These are phyloP conservation scores for Neonothopanus nambi DNA, from an alignment of 1,284 basidiomycete species.

Conservation along the genomic window DNA sequence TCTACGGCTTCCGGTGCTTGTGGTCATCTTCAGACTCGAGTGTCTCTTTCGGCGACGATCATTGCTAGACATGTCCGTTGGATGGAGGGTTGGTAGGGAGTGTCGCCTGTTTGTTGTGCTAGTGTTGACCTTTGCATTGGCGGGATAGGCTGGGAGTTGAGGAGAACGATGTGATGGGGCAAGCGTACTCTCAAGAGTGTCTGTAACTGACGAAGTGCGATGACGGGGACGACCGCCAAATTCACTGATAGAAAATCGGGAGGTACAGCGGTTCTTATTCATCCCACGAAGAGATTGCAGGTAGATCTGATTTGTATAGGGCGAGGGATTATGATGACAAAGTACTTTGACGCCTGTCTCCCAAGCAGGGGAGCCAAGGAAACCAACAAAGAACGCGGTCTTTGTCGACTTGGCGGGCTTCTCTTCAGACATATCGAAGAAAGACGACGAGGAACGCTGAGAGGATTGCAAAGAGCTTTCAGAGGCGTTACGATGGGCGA, in stretches of 20 bases:
- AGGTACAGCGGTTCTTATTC: not conserved
- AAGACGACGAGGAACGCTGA: slow-evolving; percentile 21
- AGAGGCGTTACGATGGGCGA: slow-evolving; percentile 13
- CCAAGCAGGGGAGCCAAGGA: slow-evolving; percentile 46
- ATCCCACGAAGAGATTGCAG: slow-evolving; percentile 11
- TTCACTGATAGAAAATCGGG: slow-evolving; percentile 13
- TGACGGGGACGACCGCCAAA: slow-evolving; percentile 11
- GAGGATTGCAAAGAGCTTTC: slow-evolving; percentile 17
- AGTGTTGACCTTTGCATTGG: slow-evolving; percentile 4
- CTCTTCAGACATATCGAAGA: slow-evolving; percentile 16
- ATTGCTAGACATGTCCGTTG: slow-evolving; percentile 9
- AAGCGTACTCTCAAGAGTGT: slow-evolving; percentile 13
- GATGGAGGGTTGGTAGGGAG: slow-evolving; percentile 30
- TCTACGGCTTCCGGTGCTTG: slow-evolving; percentile 22
- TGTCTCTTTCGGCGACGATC: slow-evolving; percentile 21
- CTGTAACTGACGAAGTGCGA: not conserved
- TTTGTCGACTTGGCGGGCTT: slow-evolving; percentile 9
- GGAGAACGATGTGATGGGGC: slow-evolving; percentile 12
- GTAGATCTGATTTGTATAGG: slow-evolving; percentile 2
- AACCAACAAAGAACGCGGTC: slow-evolving; percentile 41
- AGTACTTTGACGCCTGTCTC: slow-evolving; percentile 35
- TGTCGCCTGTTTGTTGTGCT: slow-evolving; percentile 26
- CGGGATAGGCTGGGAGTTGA: slow-evolving; percentile 12
- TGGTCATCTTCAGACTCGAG: slow-evolving; percentile 23
- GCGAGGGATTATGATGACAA: slow-evolving; percentile 15